A percentile compares a stretch with the other conserved stretches of the same genome.
Evolutionary conservation across 805 yeast genomes (phyloP).

Genomic region (Danielia reshetovae): DNA sequence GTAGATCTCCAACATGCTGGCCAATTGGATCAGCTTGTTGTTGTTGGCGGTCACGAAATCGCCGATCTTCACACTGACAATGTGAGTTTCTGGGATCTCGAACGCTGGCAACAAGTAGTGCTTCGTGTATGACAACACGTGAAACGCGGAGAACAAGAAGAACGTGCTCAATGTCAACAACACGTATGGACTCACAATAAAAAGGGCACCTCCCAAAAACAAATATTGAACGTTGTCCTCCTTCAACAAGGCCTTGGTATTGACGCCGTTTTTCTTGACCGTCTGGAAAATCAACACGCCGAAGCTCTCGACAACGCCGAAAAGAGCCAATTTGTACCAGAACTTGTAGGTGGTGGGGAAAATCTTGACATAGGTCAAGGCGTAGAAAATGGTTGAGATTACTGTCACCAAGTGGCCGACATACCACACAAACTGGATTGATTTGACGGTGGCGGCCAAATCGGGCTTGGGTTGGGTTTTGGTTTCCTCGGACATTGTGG

Average conservation of each 20-base stretch:
- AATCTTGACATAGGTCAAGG: slow-evolving; percentile 31
- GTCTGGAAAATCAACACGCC: slow-evolving; percentile 69
- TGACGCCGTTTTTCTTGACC: slow-evolving; percentile 28
- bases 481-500: too few relatives aligned
- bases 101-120: slow-evolving; percentile 61
- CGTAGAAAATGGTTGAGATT: slow-evolving; percentile 26
- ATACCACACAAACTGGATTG: slow-evolving; percentile 78
- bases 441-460: slow-evolving; percentile 20
- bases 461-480: slow-evolving; percentile 4
- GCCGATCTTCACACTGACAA: slow-evolving; percentile 36
- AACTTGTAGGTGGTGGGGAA: slow-evolving; percentile 20
- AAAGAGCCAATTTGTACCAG: slow-evolving; percentile 57
- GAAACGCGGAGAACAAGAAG: slow-evolving; percentile 75
- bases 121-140: slow-evolving; percentile 67
- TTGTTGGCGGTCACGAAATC: slow-evolving; percentile 33
- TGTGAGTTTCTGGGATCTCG: slow-evolving; percentile 32
- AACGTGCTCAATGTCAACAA: slow-evolving; percentile 69
- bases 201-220: slow-evolving; percentile 46
- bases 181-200: slow-evolving; percentile 53
- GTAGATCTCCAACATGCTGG: slow-evolving; percentile 35
- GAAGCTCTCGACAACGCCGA: slow-evolving; percentile 69
- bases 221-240: slow-evolving; percentile 77
- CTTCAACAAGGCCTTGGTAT: slow-evolving; percentile 19
- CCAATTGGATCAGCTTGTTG: slow-evolving; percentile 36
- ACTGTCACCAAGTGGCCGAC: slow-evolving; percentile 38